Conservation (phyloP, 2,329 filamentous ascomycete species). For the Exophiala mesophila region DNA sequence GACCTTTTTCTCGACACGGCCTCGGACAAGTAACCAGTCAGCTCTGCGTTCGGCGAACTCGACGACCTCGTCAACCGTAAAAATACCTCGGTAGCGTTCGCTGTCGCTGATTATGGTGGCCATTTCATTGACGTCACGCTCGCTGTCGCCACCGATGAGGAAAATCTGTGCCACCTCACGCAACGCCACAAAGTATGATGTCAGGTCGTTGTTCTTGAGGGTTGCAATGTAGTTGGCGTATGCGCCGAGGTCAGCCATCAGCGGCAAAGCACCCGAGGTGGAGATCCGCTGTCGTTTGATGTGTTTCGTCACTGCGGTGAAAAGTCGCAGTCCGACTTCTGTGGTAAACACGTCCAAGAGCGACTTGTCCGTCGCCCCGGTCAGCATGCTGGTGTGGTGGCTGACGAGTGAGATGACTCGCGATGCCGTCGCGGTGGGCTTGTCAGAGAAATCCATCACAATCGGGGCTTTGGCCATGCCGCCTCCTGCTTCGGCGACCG, state of each 20-base stretch:
- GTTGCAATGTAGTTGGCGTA: conserved; percentile 82
- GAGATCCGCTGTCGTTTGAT: conserved; percentile 92
- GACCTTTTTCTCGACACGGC: conserved; percentile 90
- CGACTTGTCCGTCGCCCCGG: conserved; percentile 93
- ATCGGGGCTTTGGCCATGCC: conserved; percentile 6
- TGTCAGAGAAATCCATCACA: conserved; percentile 39
- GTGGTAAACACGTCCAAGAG: conserved; percentile 98
- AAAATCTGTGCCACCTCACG: conserved; percentile 94
- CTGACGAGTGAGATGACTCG: conserved; percentile 80
- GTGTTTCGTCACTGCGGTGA: conserved; percentile 91
- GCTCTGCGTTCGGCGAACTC: conserved; percentile 91
- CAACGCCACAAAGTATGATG: conserved; percentile 86
- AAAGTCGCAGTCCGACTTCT: conserved; percentile 89
- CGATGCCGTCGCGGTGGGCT: conserved; percentile 69
- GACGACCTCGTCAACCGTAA: conserved; percentile 92
- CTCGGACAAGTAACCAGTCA: conserved; percentile 90
- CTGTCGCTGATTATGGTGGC: conserved; percentile 90
- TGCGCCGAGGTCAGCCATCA: conserved; percentile 95
- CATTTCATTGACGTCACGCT: conserved; percentile 78
- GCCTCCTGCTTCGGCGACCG: conserved; percentile 1
- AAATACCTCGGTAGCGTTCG: conserved; percentile 85
- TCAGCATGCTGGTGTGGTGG: conserved; percentile 85
- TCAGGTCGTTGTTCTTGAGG: conserved; percentile 74
- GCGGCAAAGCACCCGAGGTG: conserved; percentile 79
- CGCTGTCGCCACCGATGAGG: conserved; percentile 66